Evolutionary conservation across 192 early-diverging fungal genomes (phyloP), one percentile per base, ranked within the genome.

Genomic region (Funneliformis geosporum): DNA sequence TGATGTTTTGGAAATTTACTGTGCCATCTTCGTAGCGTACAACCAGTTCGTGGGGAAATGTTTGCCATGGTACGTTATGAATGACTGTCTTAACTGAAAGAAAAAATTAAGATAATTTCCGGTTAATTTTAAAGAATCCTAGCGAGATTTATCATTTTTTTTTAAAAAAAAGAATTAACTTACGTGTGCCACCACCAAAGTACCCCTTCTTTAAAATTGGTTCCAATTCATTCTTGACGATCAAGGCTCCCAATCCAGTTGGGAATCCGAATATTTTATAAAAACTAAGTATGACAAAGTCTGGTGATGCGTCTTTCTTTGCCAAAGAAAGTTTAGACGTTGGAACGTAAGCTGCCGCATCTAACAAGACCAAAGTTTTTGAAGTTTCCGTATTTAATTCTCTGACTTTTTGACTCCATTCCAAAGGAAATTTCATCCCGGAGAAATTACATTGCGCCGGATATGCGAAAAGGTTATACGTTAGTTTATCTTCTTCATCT

Each of bases 201-300:
- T 93, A 94, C 3, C 80, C 38, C 79, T 92, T 94, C 33, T 80
- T 67, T 39, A 92, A 47, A 28, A 84, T 75, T 27, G 80, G 72
- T 2, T 79, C 78, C 43, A 89, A 75, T 70, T 87, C 85, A 7
- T 88, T 87, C 67, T 89, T 85, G 39, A 96, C 80, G 14, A 96
- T 82, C 55, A 96, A 86, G 5, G 88, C 93, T 42, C 94, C 95
- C 7, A 96, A 77, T 4, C 94, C 94, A 25, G 94, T 95, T 8
- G 95, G 95, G 62, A 90, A 92, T 11, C 95, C 95, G 85, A 96
- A 95, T 59, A 95, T 88, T 80, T 96, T 96, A 89, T 96, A 96
- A 83, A 96, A 94, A 8, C 93, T 94, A 46, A 96, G 44, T 8
- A 86, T 86, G 6, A 91, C 80, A 83, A 95, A 96, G 75, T 95